phyloP scores from a whole-genome alignment of 2,329 filamentous ascomycete genomes.

The Colletotrichum tropicicola region DNA sequence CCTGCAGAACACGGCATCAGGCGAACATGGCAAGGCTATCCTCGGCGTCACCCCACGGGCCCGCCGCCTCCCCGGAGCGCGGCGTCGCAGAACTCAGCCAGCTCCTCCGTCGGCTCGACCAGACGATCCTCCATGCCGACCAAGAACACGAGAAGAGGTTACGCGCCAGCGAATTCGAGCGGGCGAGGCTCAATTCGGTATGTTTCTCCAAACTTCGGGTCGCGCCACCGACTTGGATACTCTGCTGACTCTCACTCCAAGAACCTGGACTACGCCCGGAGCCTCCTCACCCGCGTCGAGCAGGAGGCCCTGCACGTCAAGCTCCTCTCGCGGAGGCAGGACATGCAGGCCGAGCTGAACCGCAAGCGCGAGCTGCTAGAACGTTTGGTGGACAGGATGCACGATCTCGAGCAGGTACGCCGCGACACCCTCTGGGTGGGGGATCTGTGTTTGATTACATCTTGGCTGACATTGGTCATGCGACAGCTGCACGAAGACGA shows the following conservation, averaged over 20 bases:
- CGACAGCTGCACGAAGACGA: constrained; percentile 44
- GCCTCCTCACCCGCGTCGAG: constrained; percentile 74
- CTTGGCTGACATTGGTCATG: constrained; percentile 43
- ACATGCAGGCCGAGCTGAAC: constrained; percentile 70
- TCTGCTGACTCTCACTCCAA: too few species aligned
- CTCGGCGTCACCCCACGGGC: not conserved
- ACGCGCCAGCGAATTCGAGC: constrained; percentile 71
- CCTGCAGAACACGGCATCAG: not conserved
- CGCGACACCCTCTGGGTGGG: not conserved
- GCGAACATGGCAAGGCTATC: constrained; percentile 27
- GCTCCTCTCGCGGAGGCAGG: constrained; percentile 64
- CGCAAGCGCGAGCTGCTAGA: constrained; percentile 74
- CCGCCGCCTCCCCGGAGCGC: constrained; percentile 36
- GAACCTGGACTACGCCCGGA: constrained; percentile 78
- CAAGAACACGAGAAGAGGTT: constrained; percentile 66
- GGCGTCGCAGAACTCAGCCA: constrained; percentile 64
- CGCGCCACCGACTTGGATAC: too few species aligned
- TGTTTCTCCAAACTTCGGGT: constrained; percentile 38
- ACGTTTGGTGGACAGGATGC: constrained; percentile 70
- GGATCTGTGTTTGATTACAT: not conserved
- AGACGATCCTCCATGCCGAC: constrained; percentile 69
- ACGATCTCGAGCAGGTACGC: constrained; percentile 72
- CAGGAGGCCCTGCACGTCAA: constrained; percentile 72
- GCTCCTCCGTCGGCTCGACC: constrained; percentile 72
- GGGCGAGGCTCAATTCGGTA: constrained; percentile 52